Evolutionary conservation across 805 yeast genomes (phyloP).

Genomic region (Cyberlindnera petersonii): DNA sequence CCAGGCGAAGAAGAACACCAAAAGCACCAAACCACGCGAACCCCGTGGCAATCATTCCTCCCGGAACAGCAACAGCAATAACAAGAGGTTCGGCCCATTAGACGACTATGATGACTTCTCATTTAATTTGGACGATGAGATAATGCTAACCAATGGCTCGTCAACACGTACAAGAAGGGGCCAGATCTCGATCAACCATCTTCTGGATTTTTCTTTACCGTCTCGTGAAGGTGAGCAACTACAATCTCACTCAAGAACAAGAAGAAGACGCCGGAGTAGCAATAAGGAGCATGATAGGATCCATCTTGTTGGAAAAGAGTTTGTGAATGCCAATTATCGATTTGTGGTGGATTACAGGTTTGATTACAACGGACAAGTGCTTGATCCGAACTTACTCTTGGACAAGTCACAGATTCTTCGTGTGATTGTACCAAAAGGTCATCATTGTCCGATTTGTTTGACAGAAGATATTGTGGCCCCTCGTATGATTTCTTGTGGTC

Average conservation of each 20-base stretch:
- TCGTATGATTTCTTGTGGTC: conserved; percentile 94
- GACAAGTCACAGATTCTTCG: conserved; percentile 58
- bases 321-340: conserved; percentile 79
- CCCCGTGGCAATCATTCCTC: neutral
- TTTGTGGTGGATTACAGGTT: conserved; percentile 69
- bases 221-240: conserved; percentile 29
- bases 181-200: conserved; percentile 56
- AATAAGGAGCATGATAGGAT: conserved; percentile 32
- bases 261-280: conserved; percentile 28
- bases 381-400: conserved; percentile 75
- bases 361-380: conserved; percentile 51
- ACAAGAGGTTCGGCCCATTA: too few relatives aligned
- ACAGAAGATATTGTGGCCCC: conserved; percentile 86
- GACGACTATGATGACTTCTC: conserved; percentile 23
- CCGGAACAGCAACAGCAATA: neutral
- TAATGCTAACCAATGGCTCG: conserved; percentile 25
- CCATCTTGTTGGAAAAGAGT: conserved; percentile 58
- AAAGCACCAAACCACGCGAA: conserved; percentile 3
- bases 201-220: conserved; percentile 54
- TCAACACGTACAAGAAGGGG: conserved; percentile 38
- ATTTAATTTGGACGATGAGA: conserved; percentile 33
- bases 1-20: neutral
- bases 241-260: neutral
- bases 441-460: conserved; percentile 89
- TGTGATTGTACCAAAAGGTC: conserved; percentile 69